A percentile compares a stretch with the other conserved stretches of the same genome.
phyloP scores from a whole-genome alignment of 108 stramenopile species.

The Fragilaria crotonensis region DNA sequence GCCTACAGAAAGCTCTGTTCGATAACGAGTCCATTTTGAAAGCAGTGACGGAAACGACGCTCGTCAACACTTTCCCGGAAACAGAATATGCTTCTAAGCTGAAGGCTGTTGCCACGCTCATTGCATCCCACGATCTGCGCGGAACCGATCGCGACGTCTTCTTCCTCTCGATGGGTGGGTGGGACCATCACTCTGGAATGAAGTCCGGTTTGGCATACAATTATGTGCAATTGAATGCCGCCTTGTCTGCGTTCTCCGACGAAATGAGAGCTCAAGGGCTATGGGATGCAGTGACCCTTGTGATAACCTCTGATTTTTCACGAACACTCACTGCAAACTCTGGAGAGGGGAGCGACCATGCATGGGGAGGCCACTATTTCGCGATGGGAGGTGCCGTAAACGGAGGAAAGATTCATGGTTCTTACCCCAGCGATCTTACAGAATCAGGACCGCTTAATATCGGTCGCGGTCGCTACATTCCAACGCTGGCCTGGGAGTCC shows the following conservation, averaged over 20 bases:
- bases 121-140: constrained; percentile 31
- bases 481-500: constrained; percentile 31
- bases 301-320: constrained; percentile 15
- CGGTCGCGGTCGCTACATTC: constrained; percentile 44
- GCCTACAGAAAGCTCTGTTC: constrained; percentile 20
- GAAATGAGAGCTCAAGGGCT: constrained; percentile 41
- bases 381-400: constrained; percentile 30
- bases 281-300: neutral
- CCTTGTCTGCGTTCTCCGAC: constrained; percentile 27
- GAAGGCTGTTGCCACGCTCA: constrained; percentile 43
- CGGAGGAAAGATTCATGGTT: constrained; percentile 33
- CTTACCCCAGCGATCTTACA: constrained; percentile 31
- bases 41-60: neutral
- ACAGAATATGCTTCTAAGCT: neutral
- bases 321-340: constrained; percentile 13
- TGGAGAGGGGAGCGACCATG: constrained; percentile 10
- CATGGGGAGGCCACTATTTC: constrained; percentile 23
- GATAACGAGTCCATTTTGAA: constrained; percentile 21
- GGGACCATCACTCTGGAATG: constrained; percentile 49
- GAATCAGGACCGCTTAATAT: constrained; percentile 14
- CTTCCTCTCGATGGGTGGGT: constrained; percentile 48
- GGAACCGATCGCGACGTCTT: constrained; percentile 52
- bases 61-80: constrained; percentile 3
- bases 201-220: constrained; percentile 8
- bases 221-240: constrained; percentile 30